A percentile compares a stretch with the other conserved stretches of the same genome.
Conservation (phyloP, 1,284 basidiomycete species). For the Coniferiporia weirii region DNA sequence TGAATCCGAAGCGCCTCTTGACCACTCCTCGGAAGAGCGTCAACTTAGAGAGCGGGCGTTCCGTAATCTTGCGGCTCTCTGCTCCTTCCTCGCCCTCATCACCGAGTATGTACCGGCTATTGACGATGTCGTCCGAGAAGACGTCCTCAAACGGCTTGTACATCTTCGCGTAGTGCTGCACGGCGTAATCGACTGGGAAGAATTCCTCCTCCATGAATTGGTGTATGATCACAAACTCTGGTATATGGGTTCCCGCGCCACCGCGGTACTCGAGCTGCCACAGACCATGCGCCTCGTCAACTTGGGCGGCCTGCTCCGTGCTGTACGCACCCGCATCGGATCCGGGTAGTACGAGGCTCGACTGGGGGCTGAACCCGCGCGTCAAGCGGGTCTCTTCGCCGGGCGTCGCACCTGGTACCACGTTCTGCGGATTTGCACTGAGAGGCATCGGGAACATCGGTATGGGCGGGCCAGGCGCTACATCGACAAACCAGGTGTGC, state of each 20-base stretch:
- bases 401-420: background rate
- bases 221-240: conserved; percentile 1
- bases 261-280: conserved; percentile 10
- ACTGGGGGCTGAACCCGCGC: conserved; percentile 4
- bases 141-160: conserved; percentile 11
- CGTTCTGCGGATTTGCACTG: conserved; percentile 9
- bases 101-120: background rate
- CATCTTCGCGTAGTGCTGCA: conserved; percentile 13
- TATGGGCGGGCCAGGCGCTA: conserved; percentile 19
- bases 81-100: background rate
- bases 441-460: conserved; percentile 18
- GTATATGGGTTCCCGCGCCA: background rate
- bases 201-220: conserved; percentile 12
- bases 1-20: conserved; percentile 6
- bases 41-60: background rate
- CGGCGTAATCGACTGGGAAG: background rate
- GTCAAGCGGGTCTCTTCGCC: conserved; percentile 3
- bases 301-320: conserved; percentile 1
- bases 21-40: conserved; percentile 6
- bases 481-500: conserved; percentile 20
- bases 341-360: background rate
- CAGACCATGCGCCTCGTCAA: background rate
- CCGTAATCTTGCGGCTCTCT: background rate
- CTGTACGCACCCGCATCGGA: background rate
- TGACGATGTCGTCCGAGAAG: conserved; percentile 8